Evolutionary conservation across 2,329 filamentous ascomycete species (phyloP).

Genomic region (Monosporascus ibericus): DNA sequence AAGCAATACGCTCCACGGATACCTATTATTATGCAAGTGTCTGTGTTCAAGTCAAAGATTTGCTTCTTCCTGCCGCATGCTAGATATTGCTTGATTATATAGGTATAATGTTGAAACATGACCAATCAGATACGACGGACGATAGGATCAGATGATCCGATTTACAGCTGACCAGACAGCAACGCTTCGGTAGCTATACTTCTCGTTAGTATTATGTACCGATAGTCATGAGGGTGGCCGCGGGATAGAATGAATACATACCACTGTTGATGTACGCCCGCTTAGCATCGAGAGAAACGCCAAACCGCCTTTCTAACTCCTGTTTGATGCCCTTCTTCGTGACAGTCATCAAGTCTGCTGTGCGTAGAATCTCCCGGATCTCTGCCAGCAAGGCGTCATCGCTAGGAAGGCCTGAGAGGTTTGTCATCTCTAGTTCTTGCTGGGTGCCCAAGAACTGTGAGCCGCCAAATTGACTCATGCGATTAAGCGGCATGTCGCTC

Average conservation of each 20-base stretch:
- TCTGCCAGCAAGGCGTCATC: constrained; percentile 89
- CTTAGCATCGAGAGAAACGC: constrained; percentile 77
- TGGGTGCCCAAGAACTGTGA: constrained; percentile 52
- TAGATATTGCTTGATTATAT: background rate
- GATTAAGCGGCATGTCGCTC: constrained; percentile 57
- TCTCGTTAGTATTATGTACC: constrained; percentile 21
- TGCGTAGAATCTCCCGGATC: constrained; percentile 88
- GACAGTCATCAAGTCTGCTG: constrained; percentile 91
- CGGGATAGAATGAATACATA: constrained; percentile 41
- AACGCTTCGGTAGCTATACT: constrained; percentile 66
- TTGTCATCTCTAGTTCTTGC: constrained; percentile 70
- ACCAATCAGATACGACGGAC: background rate
- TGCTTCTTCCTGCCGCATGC: background rate
- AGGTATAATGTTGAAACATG: background rate
- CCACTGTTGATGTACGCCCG: constrained; percentile 90
- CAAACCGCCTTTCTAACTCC: constrained; percentile 87
- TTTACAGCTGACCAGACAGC: constrained; percentile 67
- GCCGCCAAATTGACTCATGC: constrained; percentile 55
- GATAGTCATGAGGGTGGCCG: background rate
- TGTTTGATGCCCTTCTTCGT: constrained; percentile 98
- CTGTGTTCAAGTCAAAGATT: background rate
- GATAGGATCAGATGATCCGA: background rate
- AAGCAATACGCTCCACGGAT: background rate
- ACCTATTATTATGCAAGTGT: background rate
- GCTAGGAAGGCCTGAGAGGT: constrained; percentile 69